phyloP scores from a whole-genome alignment of 2,329 filamentous ascomycete genomes.

The Hypoxylon sp. region DNA sequence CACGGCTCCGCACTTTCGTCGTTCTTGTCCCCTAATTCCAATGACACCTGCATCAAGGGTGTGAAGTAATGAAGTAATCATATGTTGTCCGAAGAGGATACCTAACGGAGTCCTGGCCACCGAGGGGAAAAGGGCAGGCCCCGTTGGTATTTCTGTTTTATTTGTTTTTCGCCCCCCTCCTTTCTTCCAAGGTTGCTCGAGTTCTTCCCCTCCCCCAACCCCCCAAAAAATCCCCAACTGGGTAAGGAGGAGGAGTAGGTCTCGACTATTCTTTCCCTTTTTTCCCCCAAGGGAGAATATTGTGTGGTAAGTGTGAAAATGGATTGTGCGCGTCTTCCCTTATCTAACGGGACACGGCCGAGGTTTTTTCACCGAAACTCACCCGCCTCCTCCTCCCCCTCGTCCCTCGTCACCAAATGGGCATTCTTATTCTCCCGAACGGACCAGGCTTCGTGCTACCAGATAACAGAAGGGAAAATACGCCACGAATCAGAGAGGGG shows the following conservation, averaged over 20 bases:
- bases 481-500: conserved; percentile 39
- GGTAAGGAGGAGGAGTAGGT: not conserved
- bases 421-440: conserved; percentile 41
- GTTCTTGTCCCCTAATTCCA: not conserved
- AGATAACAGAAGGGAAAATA: conserved; percentile 29
- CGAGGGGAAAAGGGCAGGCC: conserved; percentile 14
- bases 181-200: not conserved
- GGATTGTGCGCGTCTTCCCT: not conserved
- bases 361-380: conserved; percentile 36
- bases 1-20: conserved; percentile 31
- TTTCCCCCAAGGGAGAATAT: not conserved
- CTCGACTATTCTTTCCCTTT: conserved; percentile 41
- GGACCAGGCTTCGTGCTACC: conserved; percentile 18
- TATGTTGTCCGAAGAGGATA: conserved; percentile 4
- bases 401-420: conserved; percentile 16
- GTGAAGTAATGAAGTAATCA: conserved; percentile 8
- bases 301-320: not conserved
- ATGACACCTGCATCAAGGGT: conserved; percentile 3
- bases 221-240: conserved; percentile 1
- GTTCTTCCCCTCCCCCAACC: conserved; percentile 5
- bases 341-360: conserved; percentile 16
- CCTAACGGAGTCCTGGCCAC: conserved; percentile 38
- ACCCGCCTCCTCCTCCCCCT: conserved; percentile 11
- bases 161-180: not conserved
- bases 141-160: conserved; percentile 8